Base-by-base conservation (phyloP, 345 rosid genomes). In the Acer negundo region DNA sequence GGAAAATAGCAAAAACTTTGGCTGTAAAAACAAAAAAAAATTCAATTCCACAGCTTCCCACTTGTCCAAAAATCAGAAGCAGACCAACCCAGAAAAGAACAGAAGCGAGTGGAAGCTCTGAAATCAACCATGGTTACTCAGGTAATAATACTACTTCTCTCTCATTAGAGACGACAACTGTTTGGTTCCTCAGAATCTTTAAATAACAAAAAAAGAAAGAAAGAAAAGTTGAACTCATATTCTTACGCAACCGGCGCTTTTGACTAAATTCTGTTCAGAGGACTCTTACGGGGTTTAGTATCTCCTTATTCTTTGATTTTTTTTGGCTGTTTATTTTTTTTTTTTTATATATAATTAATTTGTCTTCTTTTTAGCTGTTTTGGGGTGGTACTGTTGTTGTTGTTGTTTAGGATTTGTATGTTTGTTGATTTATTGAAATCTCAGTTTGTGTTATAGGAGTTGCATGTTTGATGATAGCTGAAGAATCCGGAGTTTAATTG, bases 151-250 rank as follows among this genome's bases (percentile, higher is more conserved):
- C 46, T 42, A 42, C 46, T 46, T 46, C 49, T 46, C 49, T 46
- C 3, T 46, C 49, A 53, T 53, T 15, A 53, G n/a, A 53, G 58
- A 53, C 55, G 3, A 59, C 11, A 58, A 58, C 73, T 46, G 59
- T 51, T 70, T 70, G 46, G 42, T 53, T 70, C 11, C 63, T 64
- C 31, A 65, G 72, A 53, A 58, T 56, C 66, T 56, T 40, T 35
- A 66, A 53, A n/a, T 22, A 3, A 35, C 19, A 51, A 3, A 23
- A 26, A 66, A 51, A 3, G 16, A 26, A 66, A 31, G 0, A 12
- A 59, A 69, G 73, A 16, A 19, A 64, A 64, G 12, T 63, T 63
- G 70, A 63, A 63, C 47, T 42, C 10, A 20, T 17, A 9, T 10
- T 55, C 35, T 56, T 55, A 16, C 59, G 38, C 38, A 69, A 69